phyloP scores from a whole-genome alignment of 352 stramenopile species.

The Albugo laibachii region DNA sequence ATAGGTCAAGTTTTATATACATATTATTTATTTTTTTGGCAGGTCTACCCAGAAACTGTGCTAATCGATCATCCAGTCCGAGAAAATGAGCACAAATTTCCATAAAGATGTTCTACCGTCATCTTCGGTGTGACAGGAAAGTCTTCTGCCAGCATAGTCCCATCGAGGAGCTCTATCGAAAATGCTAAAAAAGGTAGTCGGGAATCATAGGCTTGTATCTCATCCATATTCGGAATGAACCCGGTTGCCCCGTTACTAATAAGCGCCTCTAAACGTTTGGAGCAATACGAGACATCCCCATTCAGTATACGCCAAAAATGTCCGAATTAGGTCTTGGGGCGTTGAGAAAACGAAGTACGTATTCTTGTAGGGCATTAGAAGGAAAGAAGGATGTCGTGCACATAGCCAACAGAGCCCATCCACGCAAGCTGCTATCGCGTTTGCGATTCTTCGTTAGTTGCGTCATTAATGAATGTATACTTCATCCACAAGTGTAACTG shows the following conservation, averaged over 20 bases:
- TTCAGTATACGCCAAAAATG: slow-evolving; percentile 56
- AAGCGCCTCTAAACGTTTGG: slow-evolving; percentile 83
- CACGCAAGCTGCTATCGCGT: slow-evolving; percentile 76
- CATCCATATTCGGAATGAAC: slow-evolving; percentile 86
- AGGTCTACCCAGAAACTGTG: slow-evolving; percentile 52
- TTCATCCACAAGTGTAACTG: slow-evolving; percentile 75
- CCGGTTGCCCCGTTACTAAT: slow-evolving; percentile 72
- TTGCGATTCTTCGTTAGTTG: slow-evolving; percentile 85
- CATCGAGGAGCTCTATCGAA: slow-evolving; percentile 82
- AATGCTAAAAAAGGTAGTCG: slow-evolving; percentile 82
- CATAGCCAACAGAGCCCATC: slow-evolving; percentile 88
- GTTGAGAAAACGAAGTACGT: slow-evolving; percentile 81
- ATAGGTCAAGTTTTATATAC: too few relatives aligned
- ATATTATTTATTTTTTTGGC: too few relatives aligned
- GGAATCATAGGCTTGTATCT: slow-evolving; percentile 86
- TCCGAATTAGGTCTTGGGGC: slow-evolving; percentile 48
- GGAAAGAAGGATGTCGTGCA: slow-evolving; percentile 82
- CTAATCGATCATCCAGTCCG: slow-evolving; percentile 72
- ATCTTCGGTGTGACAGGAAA: slow-evolving; percentile 87
- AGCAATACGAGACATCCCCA: slow-evolving; percentile 81
- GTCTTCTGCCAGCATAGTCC: slow-evolving; percentile 75
- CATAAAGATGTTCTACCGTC: slow-evolving; percentile 74
- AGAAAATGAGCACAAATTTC: slow-evolving; percentile 87
- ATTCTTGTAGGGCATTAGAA: slow-evolving; percentile 72
- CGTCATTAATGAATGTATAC: slow-evolving; percentile 89